Base-by-base conservation (phyloP, 345 rosid genomes). In the Pugionium dolabratum region DNA sequence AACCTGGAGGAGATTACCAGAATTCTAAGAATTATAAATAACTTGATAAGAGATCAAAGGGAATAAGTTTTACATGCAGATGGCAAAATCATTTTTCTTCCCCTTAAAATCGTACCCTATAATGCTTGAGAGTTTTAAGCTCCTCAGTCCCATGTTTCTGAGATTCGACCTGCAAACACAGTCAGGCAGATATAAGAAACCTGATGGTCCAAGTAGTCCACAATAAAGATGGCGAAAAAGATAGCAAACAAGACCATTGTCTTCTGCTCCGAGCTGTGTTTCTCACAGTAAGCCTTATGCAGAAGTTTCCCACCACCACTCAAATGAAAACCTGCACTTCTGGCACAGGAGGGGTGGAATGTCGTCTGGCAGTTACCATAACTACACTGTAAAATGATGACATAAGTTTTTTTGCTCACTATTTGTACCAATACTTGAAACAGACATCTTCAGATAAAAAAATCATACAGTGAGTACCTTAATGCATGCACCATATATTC, bases 321-420 rank as follows among this genome's bases (percentile, higher is more conserved):
- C 97, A 94, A 83, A 76, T 82, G 88, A 65, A 86, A 84, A 50
- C 93, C 95, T 1, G 82, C 69, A 73, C 86, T 88, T 79, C 96
- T 85, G 55, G 97, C 91, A 83, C 97, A 94, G 39, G 88, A 75
- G 30, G 99, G 93, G 78, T 94, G 99, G 75, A 94, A 94, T 51
- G 95, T 82, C 59, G 81, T 54, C 78, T 87, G 99, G 84, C 99
- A 94, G 68, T 94, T 82, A 61, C 96, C 96, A 74, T 83, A 80
- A 78, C 84, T 82, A 82, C 99, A 94, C 99, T 91, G 97, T 79
- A 80, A 41, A 49, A 59, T 56, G 30, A 70, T 36, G 64, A 73
- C 37, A 68, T 61, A 34, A 64, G 48, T 49, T 48, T 39, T 45
- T 10, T 45, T 10, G 43, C 42, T 79, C 58, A 76, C 56, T 53